Evolutionary conservation across 2,329 filamentous ascomycete genomes (phyloP).

Genomic region (Leptographium radiaticola): DNA sequence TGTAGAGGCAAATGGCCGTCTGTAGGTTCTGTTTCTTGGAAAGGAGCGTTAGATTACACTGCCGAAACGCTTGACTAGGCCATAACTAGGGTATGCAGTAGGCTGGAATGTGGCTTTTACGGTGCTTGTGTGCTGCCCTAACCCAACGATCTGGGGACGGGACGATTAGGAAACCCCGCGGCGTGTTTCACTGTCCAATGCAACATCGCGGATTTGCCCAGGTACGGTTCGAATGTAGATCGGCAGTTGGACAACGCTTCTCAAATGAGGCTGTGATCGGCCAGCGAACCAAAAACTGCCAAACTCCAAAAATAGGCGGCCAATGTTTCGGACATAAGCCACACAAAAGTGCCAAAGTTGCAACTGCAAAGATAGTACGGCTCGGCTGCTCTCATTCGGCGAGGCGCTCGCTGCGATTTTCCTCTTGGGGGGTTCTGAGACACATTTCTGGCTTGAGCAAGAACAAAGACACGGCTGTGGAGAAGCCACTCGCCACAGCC

Average conservation of each 20-base stretch:
- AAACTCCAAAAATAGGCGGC: not conserved
- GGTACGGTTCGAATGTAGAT: constrained; percentile 1
- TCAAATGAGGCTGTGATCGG: constrained; percentile 10
- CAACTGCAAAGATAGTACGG: not conserved
- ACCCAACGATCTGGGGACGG: not conserved
- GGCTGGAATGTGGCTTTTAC: not conserved
- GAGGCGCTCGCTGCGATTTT: not conserved
- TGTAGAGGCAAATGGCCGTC: too few relatives aligned
- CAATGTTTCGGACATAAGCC: not conserved
- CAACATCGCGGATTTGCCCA: not conserved
- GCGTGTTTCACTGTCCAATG: not conserved
- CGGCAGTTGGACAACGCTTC: constrained; percentile 2
- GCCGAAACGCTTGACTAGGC: too few relatives aligned
- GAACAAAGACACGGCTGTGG: not conserved
- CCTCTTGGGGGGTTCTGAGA: not conserved
- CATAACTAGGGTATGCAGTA: too few relatives aligned
- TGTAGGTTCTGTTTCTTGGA: too few relatives aligned
- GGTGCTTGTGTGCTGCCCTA: not conserved
- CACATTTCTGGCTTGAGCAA: not conserved
- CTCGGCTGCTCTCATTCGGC: too few relatives aligned
- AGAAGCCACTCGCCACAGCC: too few relatives aligned
- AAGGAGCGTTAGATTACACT: too few relatives aligned
- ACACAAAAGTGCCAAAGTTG: not conserved
- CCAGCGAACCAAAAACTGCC: not conserved
- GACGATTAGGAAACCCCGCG: not conserved